Evolutionary conservation across 306 rosid species (phyloP).

Genomic region (Biancaea sappan): DNA sequence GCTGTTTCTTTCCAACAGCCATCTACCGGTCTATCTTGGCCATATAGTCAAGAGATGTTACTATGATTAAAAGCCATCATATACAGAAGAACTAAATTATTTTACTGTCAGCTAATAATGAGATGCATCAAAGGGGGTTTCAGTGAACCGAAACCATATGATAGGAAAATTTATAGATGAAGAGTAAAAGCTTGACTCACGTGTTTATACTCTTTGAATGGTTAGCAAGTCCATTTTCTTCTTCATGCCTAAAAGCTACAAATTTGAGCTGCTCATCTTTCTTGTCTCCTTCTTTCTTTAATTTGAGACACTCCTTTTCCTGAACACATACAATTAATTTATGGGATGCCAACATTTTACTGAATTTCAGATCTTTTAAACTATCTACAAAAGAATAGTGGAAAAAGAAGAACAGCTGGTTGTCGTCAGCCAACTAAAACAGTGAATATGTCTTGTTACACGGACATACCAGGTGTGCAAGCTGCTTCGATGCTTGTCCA

Average conservation of each 20-base stretch:
- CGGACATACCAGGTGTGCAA: slow-evolving; percentile 58
- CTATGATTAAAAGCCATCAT: slow-evolving; percentile 8
- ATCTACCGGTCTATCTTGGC: not conserved
- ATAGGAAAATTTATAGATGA: not conserved
- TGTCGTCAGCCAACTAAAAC: slow-evolving; percentile 14
- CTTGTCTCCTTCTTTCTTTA: slow-evolving; percentile 63
- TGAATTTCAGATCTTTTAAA: slow-evolving; percentile 2
- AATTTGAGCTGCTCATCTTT: slow-evolving; percentile 50
- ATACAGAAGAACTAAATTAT: slow-evolving; percentile 22
- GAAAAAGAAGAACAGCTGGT: not conserved
- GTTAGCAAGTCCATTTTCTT: slow-evolving; percentile 37
- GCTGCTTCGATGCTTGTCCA: slow-evolving; percentile 57
- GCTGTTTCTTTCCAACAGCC: slow-evolving; percentile 18
- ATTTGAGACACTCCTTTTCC: slow-evolving; percentile 70
- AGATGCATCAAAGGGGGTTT: slow-evolving; percentile 15
- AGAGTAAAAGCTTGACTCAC: slow-evolving; percentile 51
- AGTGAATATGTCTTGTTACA: not conserved
- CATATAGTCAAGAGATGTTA: slow-evolving; percentile 1
- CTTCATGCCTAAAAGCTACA: slow-evolving; percentile 41
- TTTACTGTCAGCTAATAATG: slow-evolving; percentile 1
- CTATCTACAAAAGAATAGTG: not conserved
- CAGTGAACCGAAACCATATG: slow-evolving; percentile 2
- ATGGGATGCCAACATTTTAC: slow-evolving; percentile 29
- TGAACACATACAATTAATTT: slow-evolving; percentile 45
- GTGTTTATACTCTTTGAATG: slow-evolving; percentile 40